Evolutionary conservation across 805 yeast species (phyloP).

Genomic region (Sungouiella thailandica): DNA sequence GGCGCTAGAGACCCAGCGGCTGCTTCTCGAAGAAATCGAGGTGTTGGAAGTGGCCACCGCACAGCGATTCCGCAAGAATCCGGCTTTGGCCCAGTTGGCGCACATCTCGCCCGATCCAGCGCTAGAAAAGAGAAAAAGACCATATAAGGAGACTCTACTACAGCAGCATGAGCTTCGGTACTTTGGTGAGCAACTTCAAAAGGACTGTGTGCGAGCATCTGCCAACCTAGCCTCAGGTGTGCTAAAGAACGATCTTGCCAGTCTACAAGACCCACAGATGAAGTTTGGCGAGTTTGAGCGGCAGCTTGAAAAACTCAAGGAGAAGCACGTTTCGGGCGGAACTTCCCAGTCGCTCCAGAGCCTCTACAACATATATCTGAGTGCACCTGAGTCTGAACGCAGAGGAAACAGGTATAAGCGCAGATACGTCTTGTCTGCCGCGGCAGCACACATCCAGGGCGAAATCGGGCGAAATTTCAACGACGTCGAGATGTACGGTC

Average conservation of each 20-base stretch:
- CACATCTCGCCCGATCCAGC: constrained; percentile 6
- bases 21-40: constrained; percentile 60
- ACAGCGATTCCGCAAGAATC: constrained; percentile 57
- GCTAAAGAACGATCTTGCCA: constrained; percentile 7
- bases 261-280: constrained; percentile 16
- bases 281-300: constrained; percentile 35
- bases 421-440: constrained; percentile 43
- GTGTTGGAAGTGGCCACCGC: constrained; percentile 63
- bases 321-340: constrained; percentile 8
- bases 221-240: neutral
- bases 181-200: constrained; percentile 45
- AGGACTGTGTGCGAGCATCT: constrained; percentile 7
- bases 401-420: constrained; percentile 21
- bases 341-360: constrained; percentile 13
- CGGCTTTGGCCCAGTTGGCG: constrained; percentile 40
- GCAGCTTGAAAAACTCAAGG: constrained; percentile 25
- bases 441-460: constrained; percentile 41
- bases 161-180: constrained; percentile 65
- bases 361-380: constrained; percentile 20
- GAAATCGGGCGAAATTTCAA: constrained; percentile 46
- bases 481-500: constrained; percentile 61
- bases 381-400: constrained; percentile 22
- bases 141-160: constrained; percentile 46
- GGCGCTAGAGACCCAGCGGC: constrained; percentile 29
- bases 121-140: constrained; percentile 28